Evolutionary conservation across 495 filamentous ascomycete species (phyloP), one percentile per base, ranked within the genome.

Genomic region (Neurospora sp.): DNA sequence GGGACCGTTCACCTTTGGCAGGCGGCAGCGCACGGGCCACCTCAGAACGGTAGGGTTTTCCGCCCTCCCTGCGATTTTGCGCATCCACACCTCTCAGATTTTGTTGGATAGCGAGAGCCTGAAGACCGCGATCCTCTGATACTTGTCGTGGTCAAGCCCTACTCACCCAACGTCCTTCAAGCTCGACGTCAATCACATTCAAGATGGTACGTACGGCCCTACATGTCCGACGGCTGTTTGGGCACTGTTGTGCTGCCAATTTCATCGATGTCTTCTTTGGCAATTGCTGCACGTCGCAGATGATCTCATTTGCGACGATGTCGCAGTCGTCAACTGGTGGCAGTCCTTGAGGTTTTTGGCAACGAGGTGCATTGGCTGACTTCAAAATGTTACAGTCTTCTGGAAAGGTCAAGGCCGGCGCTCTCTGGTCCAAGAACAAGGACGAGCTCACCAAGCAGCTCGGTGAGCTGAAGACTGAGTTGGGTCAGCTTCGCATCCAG

Each of bases 371-470:
- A 77, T 53, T 59, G 44, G 77, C 80, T 81, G 71, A 82, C 79
- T 65, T 35, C 70, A 75, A 69, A 9, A 69, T 79, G 80, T 75
- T 53, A 75, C 80, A 95, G 94, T 96, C 94, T 87, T 85, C 91
- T 79, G 87, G 89, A 83, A 96, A 96, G 88, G 93, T 98, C 85
- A 98, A 97, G 89, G 89, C 94, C 83, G 89, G 87, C 86, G 88
- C 91, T 86, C 92, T 99, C 84, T 98, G 96, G 96, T 90, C 91
- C 85, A 99, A 99, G 94, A 92, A 88, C 91, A 98, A 98, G 91
- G 92, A 95, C 80, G 96, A 99, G 77, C 89, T 99, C 84, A 88
- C 88, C 82, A 74, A 94, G 88, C 94, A 98, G 85, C 88, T 97
- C 78, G 89, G 89, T 78, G 93, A 96, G 84, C 89, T 97, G 81